phyloP scores from a whole-genome alignment of 768 basidiomycete genomes.

The Tylopilus sp. region DNA sequence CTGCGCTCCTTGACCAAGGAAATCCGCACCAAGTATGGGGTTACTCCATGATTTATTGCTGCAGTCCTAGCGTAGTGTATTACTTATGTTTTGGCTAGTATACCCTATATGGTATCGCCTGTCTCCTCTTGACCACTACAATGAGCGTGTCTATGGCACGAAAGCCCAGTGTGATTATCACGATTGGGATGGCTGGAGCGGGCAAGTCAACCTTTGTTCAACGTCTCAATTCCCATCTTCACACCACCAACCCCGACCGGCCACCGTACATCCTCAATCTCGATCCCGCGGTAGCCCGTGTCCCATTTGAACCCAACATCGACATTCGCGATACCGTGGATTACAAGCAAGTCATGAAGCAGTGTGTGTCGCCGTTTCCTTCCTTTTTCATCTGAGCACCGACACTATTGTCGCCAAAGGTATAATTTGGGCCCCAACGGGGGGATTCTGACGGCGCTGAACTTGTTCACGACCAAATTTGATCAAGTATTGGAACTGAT shows the following conservation, averaged over 20 bases:
- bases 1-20: slow-evolving; percentile 40
- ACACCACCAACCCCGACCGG: slow-evolving; percentile 56
- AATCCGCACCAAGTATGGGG: slow-evolving; percentile 30
- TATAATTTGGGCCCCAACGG: slow-evolving; percentile 99
- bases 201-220: slow-evolving; percentile 98
- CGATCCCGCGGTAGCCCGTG: slow-evolving; percentile 89
- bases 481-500: slow-evolving; percentile 92
- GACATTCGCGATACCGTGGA: slow-evolving; percentile 98
- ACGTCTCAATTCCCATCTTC: slow-evolving; percentile 88
- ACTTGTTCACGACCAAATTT: slow-evolving; percentile 98
- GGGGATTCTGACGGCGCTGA: slow-evolving; percentile 94
- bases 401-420: slow-evolving; percentile 40
- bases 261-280: slow-evolving; percentile 96
- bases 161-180: slow-evolving; percentile 81
- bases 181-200: slow-evolving; percentile 95
- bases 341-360: slow-evolving; percentile 99
- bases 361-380: slow-evolving; percentile 62
- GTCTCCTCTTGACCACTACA: slow-evolving; percentile 7
- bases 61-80: background rate
- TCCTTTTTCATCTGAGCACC: slow-evolving; percentile 13
- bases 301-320: slow-evolving; percentile 95
- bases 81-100: background rate
- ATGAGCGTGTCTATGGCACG: slow-evolving; percentile 25
- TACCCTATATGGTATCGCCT: slow-evolving; percentile 16
- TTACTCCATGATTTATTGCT: background rate